These are phyloP conservation scores for Pythium myriotylum DNA, from an alignment of 352 stramenopile species.

Conservation along the genomic window DNA sequence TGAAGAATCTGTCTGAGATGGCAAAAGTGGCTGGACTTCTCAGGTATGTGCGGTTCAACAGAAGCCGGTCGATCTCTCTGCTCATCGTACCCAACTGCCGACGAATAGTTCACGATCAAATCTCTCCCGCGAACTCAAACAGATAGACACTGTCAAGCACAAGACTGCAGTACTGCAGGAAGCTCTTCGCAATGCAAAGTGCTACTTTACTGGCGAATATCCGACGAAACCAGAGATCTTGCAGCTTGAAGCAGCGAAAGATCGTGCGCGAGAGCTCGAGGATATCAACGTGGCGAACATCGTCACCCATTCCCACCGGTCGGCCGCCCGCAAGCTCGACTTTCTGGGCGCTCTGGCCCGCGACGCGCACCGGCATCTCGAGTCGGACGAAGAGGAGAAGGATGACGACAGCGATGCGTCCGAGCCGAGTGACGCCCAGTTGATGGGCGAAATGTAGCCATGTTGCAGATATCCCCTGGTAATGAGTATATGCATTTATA, in stretches of 20 bases:
- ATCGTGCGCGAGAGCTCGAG: constrained; percentile 12
- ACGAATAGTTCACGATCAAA: constrained; percentile 17
- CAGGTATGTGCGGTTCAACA: constrained; percentile 11
- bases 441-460: constrained; percentile 14
- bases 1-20: constrained; percentile 9
- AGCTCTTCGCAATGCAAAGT: background rate
- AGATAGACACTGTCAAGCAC: background rate
- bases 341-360: background rate
- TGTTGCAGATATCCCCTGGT: constrained; percentile 2
- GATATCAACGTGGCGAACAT: constrained; percentile 15
- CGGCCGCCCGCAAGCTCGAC: background rate
- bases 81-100: too few relatives aligned
- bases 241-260: background rate
- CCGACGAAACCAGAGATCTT: constrained; percentile 9
- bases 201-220: background rate
- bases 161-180: background rate
- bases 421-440: background rate
- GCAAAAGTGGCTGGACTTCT: constrained; percentile 1
- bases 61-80: too few relatives aligned
- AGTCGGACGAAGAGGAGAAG: constrained; percentile 18
- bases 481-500: constrained; percentile 1
- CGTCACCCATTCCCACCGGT: background rate
- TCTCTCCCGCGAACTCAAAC: background rate
- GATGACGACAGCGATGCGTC: constrained; percentile 22
- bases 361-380: background rate